Evolutionary conservation across 371 early-diverging fungal genomes (phyloP), one percentile per base, ranked within the genome.

Genomic region (Mortierella sp.): DNA sequence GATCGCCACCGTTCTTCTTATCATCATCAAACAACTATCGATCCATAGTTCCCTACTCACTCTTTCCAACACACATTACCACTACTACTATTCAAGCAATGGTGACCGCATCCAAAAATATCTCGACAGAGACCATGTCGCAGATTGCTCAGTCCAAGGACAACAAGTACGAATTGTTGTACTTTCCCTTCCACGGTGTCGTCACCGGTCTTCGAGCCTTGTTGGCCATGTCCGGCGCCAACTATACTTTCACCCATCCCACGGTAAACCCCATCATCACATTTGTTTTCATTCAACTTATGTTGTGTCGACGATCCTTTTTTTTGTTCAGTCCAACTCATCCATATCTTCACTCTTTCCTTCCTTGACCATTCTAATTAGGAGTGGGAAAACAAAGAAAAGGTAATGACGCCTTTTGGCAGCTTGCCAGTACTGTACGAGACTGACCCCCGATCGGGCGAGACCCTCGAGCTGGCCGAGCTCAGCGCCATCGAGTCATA

Each of bases 141-240:
- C 22, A 63, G 37, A 29, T 77, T 37, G 70, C 77, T 7, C 37
- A 50, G 29, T 41, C 63, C 44, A 77, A 71, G 64, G 77, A 66
- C 55, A 80, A 80, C 71, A 73, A 76, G 63, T 73, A 63, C 48
- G 55, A 61, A n/a, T 6, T 80, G 24, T 53, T 76, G 19, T 76
- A 80, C 61, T 70, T 68, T 43, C 76, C 76, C 24, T 70, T 80
- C 68, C 73, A 76, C n/a, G 81, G 81, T 9, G 70, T 76, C 26
- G 71, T 80, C 34, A 63, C 73, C 0, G 81, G 63, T 22, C 71
- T 76, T 9, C 77, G 81, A 2, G 76, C 77, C 43, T 52, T 80
- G 77, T 26, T 80, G 3, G 64, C 53, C 74, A 76, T 76, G 64
- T 77, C 77, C 11, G 81, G 41, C 5, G 70, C 65, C 2, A 53